These are phyloP conservation scores for Penicillium sp. DNA, from an alignment of 2,329 filamentous ascomycete genomes.

Conservation along the genomic window DNA sequence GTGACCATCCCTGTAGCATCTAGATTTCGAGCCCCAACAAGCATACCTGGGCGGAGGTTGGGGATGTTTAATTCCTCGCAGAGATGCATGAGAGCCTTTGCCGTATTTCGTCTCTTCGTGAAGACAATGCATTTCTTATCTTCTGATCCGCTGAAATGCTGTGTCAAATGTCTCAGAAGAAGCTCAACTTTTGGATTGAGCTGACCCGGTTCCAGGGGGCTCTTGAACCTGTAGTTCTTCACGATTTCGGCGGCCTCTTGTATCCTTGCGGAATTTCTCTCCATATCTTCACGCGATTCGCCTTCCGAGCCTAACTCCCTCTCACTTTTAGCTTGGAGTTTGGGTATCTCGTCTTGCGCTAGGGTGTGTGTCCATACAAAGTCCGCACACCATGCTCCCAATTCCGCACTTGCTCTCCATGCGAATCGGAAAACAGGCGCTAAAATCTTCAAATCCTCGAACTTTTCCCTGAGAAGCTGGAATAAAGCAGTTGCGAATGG, in stretches of 20 bases:
- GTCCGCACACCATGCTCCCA: slow-evolving; percentile 87
- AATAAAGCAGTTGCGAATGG: slow-evolving; percentile 70
- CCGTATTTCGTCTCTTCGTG: slow-evolving; percentile 77
- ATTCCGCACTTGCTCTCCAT: slow-evolving; percentile 62
- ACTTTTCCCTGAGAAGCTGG: slow-evolving; percentile 57
- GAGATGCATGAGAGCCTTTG: slow-evolving; percentile 71
- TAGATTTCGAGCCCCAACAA: slow-evolving; percentile 65
- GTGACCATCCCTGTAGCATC: slow-evolving; percentile 65
- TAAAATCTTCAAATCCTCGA: slow-evolving; percentile 59
- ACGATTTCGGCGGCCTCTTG: slow-evolving; percentile 63
- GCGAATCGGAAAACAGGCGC: slow-evolving; percentile 64
- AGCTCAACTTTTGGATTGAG: slow-evolving; percentile 75
- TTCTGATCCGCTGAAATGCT: slow-evolving; percentile 64
- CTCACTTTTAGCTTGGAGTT: slow-evolving; percentile 58
- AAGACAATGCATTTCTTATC: slow-evolving; percentile 83
- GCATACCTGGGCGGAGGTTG: slow-evolving; percentile 63
- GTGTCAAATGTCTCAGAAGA: slow-evolving; percentile 64
- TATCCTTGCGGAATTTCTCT: slow-evolving; percentile 61
- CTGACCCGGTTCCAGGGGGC: slow-evolving; percentile 40
- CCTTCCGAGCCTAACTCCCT: slow-evolving; percentile 13
- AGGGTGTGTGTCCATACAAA: slow-evolving; percentile 76
- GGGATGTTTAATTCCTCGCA: slow-evolving; percentile 63
- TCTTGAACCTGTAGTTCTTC: slow-evolving; percentile 53
- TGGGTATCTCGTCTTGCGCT: slow-evolving; percentile 63
- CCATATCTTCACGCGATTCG: slow-evolving; percentile 44